Evolutionary conservation across 768 basidiomycete genomes (phyloP).

Genomic region (Naganishia randhawae): DNA sequence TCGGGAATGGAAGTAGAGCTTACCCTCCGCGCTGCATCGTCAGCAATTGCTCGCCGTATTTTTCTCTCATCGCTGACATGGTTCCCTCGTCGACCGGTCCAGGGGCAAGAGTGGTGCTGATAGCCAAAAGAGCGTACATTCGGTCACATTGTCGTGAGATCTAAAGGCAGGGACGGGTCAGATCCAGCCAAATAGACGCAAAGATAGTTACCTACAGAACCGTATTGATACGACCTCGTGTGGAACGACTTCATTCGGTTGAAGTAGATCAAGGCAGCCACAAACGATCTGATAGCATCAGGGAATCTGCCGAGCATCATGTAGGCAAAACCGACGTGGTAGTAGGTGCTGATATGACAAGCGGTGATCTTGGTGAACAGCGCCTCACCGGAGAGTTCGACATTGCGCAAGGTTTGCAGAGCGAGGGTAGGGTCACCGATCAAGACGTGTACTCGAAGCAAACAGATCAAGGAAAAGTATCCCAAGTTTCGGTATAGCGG

Average conservation of each 20-base stretch:
- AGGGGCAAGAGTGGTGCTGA: conserved; percentile 88
- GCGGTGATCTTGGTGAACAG: conserved; percentile 92
- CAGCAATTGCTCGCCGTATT: conserved; percentile 82
- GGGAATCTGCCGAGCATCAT: conserved; percentile 90
- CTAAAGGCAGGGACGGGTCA: conserved; percentile 52
- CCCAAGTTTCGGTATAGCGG: conserved; percentile 92
- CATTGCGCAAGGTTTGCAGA: conserved; percentile 87
- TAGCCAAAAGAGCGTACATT: conserved; percentile 93
- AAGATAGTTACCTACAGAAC: conserved; percentile 62
- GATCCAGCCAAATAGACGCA: neutral
- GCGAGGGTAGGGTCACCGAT: conserved; percentile 78
- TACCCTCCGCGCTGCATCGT: conserved; percentile 74
- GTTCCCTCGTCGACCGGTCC: conserved; percentile 91
- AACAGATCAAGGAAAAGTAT: conserved; percentile 92
- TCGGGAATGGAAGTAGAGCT: neutral
- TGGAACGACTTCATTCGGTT: conserved; percentile 95
- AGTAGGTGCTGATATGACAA: conserved; percentile 84
- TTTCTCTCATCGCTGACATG: conserved; percentile 84
- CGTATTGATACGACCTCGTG: conserved; percentile 92
- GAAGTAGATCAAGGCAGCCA: conserved; percentile 89
- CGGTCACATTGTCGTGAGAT: conserved; percentile 97
- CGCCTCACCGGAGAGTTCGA: conserved; percentile 87
- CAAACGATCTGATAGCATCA: conserved; percentile 90
- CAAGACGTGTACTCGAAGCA: conserved; percentile 90
- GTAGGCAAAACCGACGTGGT: conserved; percentile 96